Evolutionary conservation across 2,329 filamentous ascomycete genomes (phyloP).

Genomic region (Nemania abortiva): DNA sequence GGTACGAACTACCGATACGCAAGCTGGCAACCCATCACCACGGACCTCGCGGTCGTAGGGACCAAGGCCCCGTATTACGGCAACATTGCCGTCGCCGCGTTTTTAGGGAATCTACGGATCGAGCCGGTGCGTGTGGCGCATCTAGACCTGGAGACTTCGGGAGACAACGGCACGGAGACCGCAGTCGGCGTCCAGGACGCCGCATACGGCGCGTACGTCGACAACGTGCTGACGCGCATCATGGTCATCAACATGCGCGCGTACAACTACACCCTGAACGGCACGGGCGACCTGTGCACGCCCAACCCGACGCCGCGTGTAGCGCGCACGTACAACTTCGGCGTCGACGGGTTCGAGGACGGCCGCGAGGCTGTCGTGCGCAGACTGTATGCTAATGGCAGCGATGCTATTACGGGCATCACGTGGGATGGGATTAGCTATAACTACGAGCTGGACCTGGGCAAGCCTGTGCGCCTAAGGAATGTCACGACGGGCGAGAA

Average conservation of each 20-base stretch:
- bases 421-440: conserved; percentile 73
- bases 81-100: conserved; percentile 68
- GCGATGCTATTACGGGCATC: conserved; percentile 71
- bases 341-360: conserved; percentile 46
- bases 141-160: conserved; percentile 51
- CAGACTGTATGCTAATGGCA: conserved; percentile 70
- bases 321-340: conserved; percentile 57
- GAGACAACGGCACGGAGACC: conserved; percentile 3
- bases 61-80: conserved; percentile 75
- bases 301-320: conserved; percentile 50
- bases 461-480: conserved; percentile 63
- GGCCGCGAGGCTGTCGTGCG: conserved; percentile 54
- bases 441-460: conserved; percentile 68
- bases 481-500: conserved; percentile 68
- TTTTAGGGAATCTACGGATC: conserved; percentile 59
- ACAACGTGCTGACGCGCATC: conserved; percentile 59
- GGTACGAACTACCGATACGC: conserved; percentile 73
- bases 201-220: conserved; percentile 68
- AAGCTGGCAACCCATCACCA: conserved; percentile 70
- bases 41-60: conserved; percentile 61
- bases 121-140: conserved; percentile 60
- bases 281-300: conserved; percentile 48
- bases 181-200: conserved; percentile 57
- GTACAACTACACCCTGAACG: conserved; percentile 69
- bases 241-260: conserved; percentile 68